phyloP scores from a whole-genome alignment of 1,284 basidiomycete genomes.

The Irpex sp. region DNA sequence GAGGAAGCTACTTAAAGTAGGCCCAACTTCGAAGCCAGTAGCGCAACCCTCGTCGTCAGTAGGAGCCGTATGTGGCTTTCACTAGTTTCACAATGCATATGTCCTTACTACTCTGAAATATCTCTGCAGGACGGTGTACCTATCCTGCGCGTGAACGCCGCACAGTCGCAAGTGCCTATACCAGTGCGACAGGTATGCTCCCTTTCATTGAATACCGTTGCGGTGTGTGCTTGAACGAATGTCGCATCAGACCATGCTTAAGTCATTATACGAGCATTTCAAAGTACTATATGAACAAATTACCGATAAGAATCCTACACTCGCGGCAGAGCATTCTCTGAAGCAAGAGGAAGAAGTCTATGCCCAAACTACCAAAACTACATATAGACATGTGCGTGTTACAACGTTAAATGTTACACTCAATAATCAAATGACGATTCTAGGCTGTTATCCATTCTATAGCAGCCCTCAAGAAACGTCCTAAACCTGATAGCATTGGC shows the following conservation, averaged over 20 bases:
- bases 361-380: conserved; percentile 60
- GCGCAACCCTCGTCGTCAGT: conserved; percentile 32
- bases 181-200: conserved; percentile 60
- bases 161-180: conserved; percentile 58
- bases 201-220: background rate
- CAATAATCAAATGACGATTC: conserved; percentile 7
- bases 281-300: conserved; percentile 55
- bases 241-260: conserved; percentile 56
- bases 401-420: background rate
- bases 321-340: conserved; percentile 71
- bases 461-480: conserved; percentile 67
- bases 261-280: conserved; percentile 66
- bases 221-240: background rate
- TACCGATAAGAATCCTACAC: conserved; percentile 41
- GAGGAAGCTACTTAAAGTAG: conserved; percentile 52
- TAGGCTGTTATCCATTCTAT: conserved; percentile 73
- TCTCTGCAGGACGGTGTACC: conserved; percentile 53
- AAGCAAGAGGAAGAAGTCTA: conserved; percentile 76
- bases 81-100: background rate
- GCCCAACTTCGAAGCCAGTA: conserved; percentile 32
- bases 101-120: background rate
- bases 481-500: conserved; percentile 50
- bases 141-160: conserved; percentile 57
- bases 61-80: background rate
- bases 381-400: conserved; percentile 70